Conservation (phyloP, 257 asterid genomes). For the Rehmannia glutinosa region DNA sequence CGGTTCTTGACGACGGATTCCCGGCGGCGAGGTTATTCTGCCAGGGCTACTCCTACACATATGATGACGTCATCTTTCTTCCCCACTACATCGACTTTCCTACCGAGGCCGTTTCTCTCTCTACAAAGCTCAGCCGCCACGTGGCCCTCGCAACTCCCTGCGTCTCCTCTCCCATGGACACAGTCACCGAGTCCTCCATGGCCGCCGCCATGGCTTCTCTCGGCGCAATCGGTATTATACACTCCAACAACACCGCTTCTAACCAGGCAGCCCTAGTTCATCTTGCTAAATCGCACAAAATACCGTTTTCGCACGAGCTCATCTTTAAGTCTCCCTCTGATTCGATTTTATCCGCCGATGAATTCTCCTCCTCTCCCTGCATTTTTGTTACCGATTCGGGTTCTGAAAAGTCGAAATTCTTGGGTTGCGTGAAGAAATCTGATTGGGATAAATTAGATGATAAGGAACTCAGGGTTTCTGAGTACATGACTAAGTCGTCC, state of each 20-base stretch:
- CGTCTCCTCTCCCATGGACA: slow-evolving; percentile 95
- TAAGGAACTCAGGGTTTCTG: slow-evolving; percentile 45
- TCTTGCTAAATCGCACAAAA: slow-evolving; percentile 59
- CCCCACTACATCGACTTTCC: slow-evolving; percentile 93
- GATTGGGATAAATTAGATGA: slow-evolving; percentile 56
- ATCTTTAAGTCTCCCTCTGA: slow-evolving; percentile 47
- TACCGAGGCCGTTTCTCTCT: slow-evolving; percentile 65
- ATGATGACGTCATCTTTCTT: slow-evolving; percentile 88
- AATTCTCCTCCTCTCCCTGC: slow-evolving; percentile 55
- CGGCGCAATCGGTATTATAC: slow-evolving; percentile 70
- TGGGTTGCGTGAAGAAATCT: slow-evolving; percentile 51
- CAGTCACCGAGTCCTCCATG: slow-evolving; percentile 88
- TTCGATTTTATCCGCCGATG: slow-evolving; percentile 43
- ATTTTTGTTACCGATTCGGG: slow-evolving; percentile 62
- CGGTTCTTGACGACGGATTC: slow-evolving; percentile 58
- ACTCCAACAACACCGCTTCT: slow-evolving; percentile 53
- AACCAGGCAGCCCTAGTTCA: slow-evolving; percentile 59
- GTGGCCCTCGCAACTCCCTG: slow-evolving; percentile 68
- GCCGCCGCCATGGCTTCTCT: slow-evolving; percentile 87
- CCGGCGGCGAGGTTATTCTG: slow-evolving; percentile 55
- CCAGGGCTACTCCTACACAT: slow-evolving; percentile 93
- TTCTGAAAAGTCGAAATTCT: slow-evolving; percentile 29
- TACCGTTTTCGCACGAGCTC: slow-evolving; percentile 55
- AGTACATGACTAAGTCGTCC: slow-evolving; percentile 47
- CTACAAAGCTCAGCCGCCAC: slow-evolving; percentile 66